Evolutionary conservation across 306 rosid species (phyloP).

Genomic region (Corylus americana): DNA sequence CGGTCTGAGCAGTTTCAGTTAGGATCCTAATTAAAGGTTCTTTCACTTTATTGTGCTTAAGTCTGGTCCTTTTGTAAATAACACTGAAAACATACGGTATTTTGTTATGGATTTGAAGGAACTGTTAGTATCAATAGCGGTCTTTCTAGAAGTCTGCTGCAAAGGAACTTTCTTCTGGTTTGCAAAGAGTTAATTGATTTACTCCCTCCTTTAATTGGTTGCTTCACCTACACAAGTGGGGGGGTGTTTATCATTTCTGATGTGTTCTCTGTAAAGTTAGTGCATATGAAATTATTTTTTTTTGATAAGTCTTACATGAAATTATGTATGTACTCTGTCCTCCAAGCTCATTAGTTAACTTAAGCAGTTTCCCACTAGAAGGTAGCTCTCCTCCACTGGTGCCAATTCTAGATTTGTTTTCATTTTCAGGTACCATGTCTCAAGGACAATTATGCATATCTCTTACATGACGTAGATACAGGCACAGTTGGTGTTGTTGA

Average conservation of each 20-base stretch:
- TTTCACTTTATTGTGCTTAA: not conserved
- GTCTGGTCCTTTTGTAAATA: not conserved
- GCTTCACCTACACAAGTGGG: not conserved
- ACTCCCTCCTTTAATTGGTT: not conserved
- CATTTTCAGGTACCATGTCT: slow-evolving; percentile 86
- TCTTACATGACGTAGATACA: slow-evolving; percentile 83
- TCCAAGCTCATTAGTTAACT: slow-evolving; percentile 14
- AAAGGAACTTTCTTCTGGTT: not conserved
- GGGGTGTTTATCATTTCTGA: not conserved
- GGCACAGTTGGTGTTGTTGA: slow-evolving; percentile 98
- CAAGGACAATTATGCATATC: slow-evolving; percentile 86
- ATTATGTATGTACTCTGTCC: not conserved
- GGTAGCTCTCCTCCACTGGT: slow-evolving; percentile 7
- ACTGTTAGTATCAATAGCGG: not conserved
- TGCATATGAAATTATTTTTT: not conserved
- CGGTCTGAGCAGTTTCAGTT: not conserved
- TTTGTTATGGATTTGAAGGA: not conserved
- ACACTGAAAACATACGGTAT: not conserved
- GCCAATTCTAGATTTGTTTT: slow-evolving; percentile 1
- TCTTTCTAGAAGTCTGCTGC: not conserved
- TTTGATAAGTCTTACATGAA: too few species aligned
- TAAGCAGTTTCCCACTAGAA: not conserved
- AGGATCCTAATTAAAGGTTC: not conserved
- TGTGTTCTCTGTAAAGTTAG: not conserved
- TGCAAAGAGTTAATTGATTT: not conserved